A percentile compares a stretch with the other conserved stretches of the same genome.
phyloP scores from a whole-genome alignment of 2,329 filamentous ascomycete genomes.

The Penicillium glabrum region DNA sequence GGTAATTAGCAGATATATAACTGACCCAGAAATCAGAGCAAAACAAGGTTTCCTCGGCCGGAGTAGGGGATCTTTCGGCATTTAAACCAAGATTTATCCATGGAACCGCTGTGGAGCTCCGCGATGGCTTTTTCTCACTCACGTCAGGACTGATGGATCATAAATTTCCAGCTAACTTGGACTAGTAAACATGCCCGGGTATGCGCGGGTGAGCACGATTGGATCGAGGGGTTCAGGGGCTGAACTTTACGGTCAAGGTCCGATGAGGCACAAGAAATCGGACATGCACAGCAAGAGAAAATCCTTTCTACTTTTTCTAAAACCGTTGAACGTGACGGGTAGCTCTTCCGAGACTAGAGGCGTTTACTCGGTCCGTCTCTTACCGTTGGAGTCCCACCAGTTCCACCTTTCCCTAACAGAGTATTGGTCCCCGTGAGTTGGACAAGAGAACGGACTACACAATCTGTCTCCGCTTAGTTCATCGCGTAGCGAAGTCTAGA shows the following conservation, averaged over 20 bases:
- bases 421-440: no score
- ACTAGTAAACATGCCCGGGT: background rate
- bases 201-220: background rate
- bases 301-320: no score
- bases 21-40: background rate
- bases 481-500: background rate
- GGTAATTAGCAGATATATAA: background rate
- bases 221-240: background rate
- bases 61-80: constrained; percentile 23
- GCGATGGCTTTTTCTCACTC: constrained; percentile 2
- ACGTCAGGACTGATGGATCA: constrained; percentile 4
- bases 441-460: no score
- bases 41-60: constrained; percentile 18
- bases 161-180: background rate
- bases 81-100: constrained; percentile 1
- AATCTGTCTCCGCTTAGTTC: background rate
- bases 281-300: no score
- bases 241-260: background rate
- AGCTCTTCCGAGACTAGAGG: background rate
- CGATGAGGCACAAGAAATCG: background rate
- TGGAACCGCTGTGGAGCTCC: constrained; percentile 17
- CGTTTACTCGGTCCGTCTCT: constrained; percentile 1
- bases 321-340: background rate
- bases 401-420: background rate
- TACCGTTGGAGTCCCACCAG: background rate